These are phyloP conservation scores for Wilhelminamyces savonicus DNA, from an alignment of 805 yeast genomes.

Conservation along the genomic window DNA sequence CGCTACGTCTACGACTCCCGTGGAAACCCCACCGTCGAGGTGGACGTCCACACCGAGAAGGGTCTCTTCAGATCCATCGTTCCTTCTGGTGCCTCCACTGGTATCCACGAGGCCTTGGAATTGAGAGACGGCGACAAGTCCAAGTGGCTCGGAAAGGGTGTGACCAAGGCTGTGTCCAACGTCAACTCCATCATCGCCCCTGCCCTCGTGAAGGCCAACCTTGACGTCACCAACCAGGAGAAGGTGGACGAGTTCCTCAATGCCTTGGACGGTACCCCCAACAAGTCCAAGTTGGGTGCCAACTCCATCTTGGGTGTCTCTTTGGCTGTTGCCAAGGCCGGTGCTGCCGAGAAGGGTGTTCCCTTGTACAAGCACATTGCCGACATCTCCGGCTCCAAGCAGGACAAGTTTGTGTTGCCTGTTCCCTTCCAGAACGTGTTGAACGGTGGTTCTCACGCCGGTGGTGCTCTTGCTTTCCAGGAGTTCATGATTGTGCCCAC, in stretches of 20 bases:
- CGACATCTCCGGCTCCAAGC: conserved; percentile 7
- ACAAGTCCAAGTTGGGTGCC: conserved; percentile 16
- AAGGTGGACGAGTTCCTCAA: conserved; percentile 10
- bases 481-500: conserved; percentile 19
- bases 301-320: conserved; percentile 18
- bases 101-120: conserved; percentile 15
- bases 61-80: conserved; percentile 15
- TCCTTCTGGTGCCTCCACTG: conserved; percentile 19
- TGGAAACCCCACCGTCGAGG: conserved; percentile 20
- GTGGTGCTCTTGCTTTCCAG: conserved; percentile 18
- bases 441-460: conserved; percentile 19
- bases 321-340: conserved; percentile 15
- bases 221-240: conserved; percentile 9
- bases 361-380: conserved; percentile 15
- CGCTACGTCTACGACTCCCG: conserved; percentile 17
- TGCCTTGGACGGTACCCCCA: conserved; percentile 12
- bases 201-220: conserved; percentile 8
- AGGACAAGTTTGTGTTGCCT: conserved; percentile 10
- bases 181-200: conserved; percentile 15
- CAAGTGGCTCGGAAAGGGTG: conserved; percentile 19
- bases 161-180: conserved; percentile 12
- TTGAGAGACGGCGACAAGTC: conserved; percentile 16
- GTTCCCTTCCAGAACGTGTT: conserved; percentile 18
- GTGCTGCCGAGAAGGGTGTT: conserved; percentile 12
- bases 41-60: conserved; percentile 10